phyloP scores from a whole-genome alignment of 129 eudicot species.

The Mikania micrantha region DNA sequence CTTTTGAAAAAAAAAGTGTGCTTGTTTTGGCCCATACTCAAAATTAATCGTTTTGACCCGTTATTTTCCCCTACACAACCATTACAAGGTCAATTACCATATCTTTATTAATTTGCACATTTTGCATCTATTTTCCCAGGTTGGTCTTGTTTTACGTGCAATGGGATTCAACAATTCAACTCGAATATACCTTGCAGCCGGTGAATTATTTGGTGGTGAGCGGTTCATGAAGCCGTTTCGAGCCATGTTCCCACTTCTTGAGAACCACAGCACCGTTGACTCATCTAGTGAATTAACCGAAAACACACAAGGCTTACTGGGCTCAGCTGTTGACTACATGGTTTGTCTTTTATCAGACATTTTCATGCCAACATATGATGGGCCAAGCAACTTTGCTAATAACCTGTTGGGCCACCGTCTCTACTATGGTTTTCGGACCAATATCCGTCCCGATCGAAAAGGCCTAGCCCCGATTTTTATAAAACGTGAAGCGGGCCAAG shows the following conservation, averaged over 20 bases:
- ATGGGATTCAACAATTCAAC: constrained; percentile 92
- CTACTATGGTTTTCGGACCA: constrained; percentile 87
- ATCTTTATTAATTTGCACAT: background rate
- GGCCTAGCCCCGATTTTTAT: constrained; percentile 81
- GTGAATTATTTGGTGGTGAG: constrained; percentile 89
- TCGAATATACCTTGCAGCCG: constrained; percentile 88
- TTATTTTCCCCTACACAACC: background rate
- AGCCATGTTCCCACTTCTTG: constrained; percentile 75
- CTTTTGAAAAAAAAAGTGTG: no score
- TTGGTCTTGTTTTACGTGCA: constrained; percentile 73
- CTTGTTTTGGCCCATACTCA: background rate
- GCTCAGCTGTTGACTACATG: constrained; percentile 99
- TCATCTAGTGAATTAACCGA: constrained; percentile 63
- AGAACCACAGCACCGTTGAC: constrained; percentile 75
- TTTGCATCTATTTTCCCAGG: constrained; percentile 43
- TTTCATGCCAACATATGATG: constrained; percentile 97
- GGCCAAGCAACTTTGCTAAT: constrained; percentile 95
- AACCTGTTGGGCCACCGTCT: constrained; percentile 94
- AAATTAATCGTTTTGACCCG: background rate
- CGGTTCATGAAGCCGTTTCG: constrained; percentile 86
- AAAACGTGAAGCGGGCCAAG: constrained; percentile 56
- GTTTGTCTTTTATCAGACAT: constrained; percentile 93
- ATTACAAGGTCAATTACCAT: background rate
- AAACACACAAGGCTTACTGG: constrained; percentile 63
- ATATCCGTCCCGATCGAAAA: constrained; percentile 80